A percentile compares a stretch with the other conserved stretches of the same genome.
Conservation (phyloP, 2,329 filamentous ascomycete genomes). For the Neonectria sp. region DNA sequence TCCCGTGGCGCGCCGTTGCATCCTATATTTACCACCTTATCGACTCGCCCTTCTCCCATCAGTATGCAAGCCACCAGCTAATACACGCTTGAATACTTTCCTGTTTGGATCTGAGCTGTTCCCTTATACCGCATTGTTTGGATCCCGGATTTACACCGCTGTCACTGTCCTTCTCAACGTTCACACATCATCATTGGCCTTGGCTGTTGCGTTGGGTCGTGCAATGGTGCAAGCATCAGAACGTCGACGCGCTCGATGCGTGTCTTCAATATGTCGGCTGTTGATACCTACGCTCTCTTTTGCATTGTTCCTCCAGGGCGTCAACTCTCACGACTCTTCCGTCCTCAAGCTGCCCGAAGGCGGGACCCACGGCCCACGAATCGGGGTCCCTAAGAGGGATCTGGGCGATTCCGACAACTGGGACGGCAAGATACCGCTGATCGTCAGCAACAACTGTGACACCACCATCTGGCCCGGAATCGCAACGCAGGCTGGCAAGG, state of each 20-base stretch:
- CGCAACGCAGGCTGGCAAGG: constrained; percentile 79
- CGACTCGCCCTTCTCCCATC: background rate
- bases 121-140: constrained; percentile 4
- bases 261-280: constrained; percentile 40
- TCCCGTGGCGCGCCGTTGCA: background rate
- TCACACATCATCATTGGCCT: background rate
- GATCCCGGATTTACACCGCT: background rate
- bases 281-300: constrained; percentile 41
- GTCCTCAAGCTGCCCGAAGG: constrained; percentile 43
- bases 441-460: constrained; percentile 80
- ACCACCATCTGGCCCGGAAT: constrained; percentile 84
- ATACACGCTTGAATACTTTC: constrained; percentile 20
- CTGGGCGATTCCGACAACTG: constrained; percentile 47
- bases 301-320: constrained; percentile 38
- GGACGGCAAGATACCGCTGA: constrained; percentile 68
- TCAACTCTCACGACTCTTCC: constrained; percentile 32
- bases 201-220: constrained; percentile 1
- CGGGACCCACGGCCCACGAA: constrained; percentile 46
- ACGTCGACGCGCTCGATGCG: constrained; percentile 31
- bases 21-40: constrained; percentile 4
- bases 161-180: background rate
- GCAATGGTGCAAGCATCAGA: constrained; percentile 37
- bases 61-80: constrained; percentile 4
- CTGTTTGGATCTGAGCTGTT: constrained; percentile 16
- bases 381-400: constrained; percentile 39